These are phyloP conservation scores for Yarrowia alimentaria DNA, from an alignment of 805 yeast species.

Conservation along the genomic window DNA sequence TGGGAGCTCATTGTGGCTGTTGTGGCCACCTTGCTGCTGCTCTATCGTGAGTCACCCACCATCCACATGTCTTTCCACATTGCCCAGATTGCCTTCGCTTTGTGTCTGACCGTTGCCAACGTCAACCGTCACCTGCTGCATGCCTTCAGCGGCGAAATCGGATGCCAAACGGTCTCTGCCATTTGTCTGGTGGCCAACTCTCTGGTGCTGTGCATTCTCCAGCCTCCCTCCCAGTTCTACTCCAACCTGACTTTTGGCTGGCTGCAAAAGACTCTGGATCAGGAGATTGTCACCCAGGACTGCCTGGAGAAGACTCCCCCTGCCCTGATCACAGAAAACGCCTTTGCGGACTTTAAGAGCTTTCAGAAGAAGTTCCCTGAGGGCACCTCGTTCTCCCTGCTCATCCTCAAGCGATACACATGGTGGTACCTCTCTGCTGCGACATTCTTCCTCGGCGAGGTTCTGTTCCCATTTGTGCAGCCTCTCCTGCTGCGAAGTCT, in stretches of 20 bases:
- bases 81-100: conserved; percentile 1
- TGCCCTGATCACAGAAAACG: conserved; percentile 8
- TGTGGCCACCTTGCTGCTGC: not conserved
- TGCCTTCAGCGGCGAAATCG: conserved; percentile 4
- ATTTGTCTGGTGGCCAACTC: conserved; percentile 3
- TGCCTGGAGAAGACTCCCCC: conserved; percentile 17
- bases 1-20: conserved; percentile 2
- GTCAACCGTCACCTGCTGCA: conserved; percentile 7
- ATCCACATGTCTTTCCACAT: conserved; percentile 10
- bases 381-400: conserved; percentile 1
- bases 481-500: conserved; percentile 45
- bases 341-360: conserved; percentile 7
- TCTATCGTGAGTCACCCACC: conserved; percentile 10
- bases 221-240: conserved; percentile 7
- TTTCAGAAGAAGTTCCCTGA: conserved; percentile 8
- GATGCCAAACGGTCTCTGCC: conserved; percentile 18
- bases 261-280: conserved; percentile 18
- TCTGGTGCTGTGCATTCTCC: not conserved
- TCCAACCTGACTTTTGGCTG: conserved; percentile 23
- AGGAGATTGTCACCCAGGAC: conserved; percentile 15
- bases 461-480: conserved; percentile 44
- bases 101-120: conserved; percentile 1
- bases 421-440: conserved; percentile 22
- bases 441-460: conserved; percentile 47
- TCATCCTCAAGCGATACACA: conserved; percentile 9